phyloP scores from a whole-genome alignment of 495 filamentous ascomycete genomes.

The Aspergillus avenaceus region DNA sequence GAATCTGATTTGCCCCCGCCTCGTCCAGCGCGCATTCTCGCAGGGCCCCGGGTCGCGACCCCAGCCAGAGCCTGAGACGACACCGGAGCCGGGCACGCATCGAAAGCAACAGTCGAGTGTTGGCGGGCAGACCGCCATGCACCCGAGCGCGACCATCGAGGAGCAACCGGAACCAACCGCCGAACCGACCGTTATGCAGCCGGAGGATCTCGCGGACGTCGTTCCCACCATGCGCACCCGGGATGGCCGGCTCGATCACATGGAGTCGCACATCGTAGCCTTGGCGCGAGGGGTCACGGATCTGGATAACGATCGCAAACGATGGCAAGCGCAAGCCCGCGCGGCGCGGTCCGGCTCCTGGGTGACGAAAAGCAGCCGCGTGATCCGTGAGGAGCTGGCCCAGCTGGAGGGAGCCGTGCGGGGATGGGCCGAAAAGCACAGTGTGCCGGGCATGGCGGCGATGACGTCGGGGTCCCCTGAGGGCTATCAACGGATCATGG shows the following conservation, averaged over 20 bases:
- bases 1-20: too few relatives aligned
- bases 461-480: not conserved
- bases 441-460: not conserved
- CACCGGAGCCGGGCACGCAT: not conserved
- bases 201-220: not conserved
- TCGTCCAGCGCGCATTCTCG: not conserved
- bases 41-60: not conserved
- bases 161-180: not conserved
- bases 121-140: not conserved
- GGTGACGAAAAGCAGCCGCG: slow-evolving; percentile 3
- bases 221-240: not conserved
- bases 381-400: slow-evolving; percentile 1
- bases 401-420: slow-evolving; percentile 4
- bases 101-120: not conserved
- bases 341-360: not conserved
- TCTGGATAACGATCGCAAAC: slow-evolving; percentile 3
- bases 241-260: not conserved
- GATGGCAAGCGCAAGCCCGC: not conserved
- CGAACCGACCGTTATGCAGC: too few relatives aligned
- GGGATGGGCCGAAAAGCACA: slow-evolving; percentile 5
- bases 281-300: not conserved
- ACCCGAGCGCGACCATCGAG: not conserved
- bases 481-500: not conserved
- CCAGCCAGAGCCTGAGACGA: not conserved
- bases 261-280: not conserved